Evolutionary conservation across 371 early-diverging fungal genomes (phyloP).

Genomic region (Saksenaea oblongispora): DNA sequence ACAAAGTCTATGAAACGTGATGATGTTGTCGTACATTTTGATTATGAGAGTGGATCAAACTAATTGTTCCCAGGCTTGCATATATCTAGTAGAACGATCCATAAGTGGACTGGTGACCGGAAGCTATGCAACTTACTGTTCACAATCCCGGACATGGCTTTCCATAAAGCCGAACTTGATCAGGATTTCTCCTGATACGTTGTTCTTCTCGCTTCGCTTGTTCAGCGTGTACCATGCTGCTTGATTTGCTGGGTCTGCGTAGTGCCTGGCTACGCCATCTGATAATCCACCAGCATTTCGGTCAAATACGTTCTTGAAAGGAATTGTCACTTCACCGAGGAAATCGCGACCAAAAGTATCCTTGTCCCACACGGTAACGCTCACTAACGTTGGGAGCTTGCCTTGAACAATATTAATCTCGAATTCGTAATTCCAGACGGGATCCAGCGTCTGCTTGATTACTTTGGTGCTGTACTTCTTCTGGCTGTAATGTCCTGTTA

Average conservation of each 20-base stretch:
- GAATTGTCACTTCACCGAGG: slow-evolving; percentile 62
- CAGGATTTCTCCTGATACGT: slow-evolving; percentile 42
- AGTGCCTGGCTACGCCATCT: slow-evolving; percentile 48
- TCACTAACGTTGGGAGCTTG: slow-evolving; percentile 43
- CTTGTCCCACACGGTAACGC: slow-evolving; percentile 60
- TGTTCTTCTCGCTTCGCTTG: slow-evolving; percentile 43
- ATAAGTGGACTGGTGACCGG: neutral
- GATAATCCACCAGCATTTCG: slow-evolving; percentile 43
- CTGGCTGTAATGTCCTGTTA: slow-evolving; percentile 35
- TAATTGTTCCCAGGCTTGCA: slow-evolving; percentile 1
- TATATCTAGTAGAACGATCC: neutral
- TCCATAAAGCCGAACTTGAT: slow-evolving; percentile 48
- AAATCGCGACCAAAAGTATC: slow-evolving; percentile 64
- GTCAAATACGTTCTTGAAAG: slow-evolving; percentile 57
- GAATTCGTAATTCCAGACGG: slow-evolving; percentile 76
- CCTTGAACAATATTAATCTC: slow-evolving; percentile 57
- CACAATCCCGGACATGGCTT: slow-evolving; percentile 32
- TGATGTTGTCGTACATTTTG: neutral
- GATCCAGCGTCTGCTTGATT: slow-evolving; percentile 68
- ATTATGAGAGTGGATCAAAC: neutral
- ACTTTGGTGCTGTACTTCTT: slow-evolving; percentile 72
- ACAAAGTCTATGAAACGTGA: neutral
- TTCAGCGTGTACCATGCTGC: slow-evolving; percentile 33
- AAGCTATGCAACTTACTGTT: slow-evolving; percentile 28
- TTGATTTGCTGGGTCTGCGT: slow-evolving; percentile 53